These are phyloP conservation scores for Poterioochromonas sp. DNA, from an alignment of 352 stramenopile species.

Conservation along the genomic window DNA sequence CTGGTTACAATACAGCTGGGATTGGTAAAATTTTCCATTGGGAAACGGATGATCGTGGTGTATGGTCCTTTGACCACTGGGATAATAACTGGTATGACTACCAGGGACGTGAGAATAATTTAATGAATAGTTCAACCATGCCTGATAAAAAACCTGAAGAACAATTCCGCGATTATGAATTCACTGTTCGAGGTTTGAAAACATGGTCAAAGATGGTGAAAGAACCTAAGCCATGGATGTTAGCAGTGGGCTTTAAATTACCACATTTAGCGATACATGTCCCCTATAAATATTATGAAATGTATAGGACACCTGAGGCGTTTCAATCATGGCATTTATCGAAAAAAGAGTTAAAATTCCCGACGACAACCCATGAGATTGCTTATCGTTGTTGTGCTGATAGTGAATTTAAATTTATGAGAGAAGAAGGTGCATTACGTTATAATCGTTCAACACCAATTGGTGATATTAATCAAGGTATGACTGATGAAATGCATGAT, in stretches of 20 bases:
- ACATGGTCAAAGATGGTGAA: neutral
- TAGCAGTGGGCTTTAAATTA: conserved; percentile 27
- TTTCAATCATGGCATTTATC: neutral
- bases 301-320: neutral
- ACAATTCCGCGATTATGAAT: conserved; percentile 28
- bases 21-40: conserved; percentile 36
- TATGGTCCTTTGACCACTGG: conserved; percentile 25
- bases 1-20: conserved; percentile 27
- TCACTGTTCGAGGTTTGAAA: neutral
- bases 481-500: conserved; percentile 1
- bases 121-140: conserved; percentile 25
- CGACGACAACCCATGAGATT: neutral
- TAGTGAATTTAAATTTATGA: conserved; percentile 1
- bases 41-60: neutral
- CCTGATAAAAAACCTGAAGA: conserved; percentile 20
- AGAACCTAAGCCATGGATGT: neutral
- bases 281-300: conserved; percentile 28
- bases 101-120: neutral
- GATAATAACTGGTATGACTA: conserved; percentile 28
- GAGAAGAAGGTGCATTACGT: conserved; percentile 15
- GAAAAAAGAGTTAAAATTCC: conserved; percentile 8
- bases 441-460: neutral
- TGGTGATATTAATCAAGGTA: neutral
- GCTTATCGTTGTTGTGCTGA: conserved; percentile 8
- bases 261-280: conserved; percentile 33